These are phyloP conservation scores for Ustilaginoidea virens DNA, from an alignment of 2,329 filamentous ascomycete species.

Conservation along the genomic window DNA sequence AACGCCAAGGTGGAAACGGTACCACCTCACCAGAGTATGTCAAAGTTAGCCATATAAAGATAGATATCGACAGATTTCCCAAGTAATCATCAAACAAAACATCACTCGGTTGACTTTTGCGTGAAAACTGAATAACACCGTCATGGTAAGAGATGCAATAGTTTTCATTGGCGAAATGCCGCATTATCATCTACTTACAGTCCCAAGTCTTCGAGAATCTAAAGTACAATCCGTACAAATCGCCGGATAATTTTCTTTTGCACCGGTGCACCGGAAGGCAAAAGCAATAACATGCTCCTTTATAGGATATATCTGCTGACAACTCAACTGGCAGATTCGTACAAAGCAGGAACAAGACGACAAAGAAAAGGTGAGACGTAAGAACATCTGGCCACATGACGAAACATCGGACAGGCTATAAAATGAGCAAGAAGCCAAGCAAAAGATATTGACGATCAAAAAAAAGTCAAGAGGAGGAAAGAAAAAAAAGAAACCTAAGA, in stretches of 20 bases:
- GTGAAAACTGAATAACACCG: too few species aligned
- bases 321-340: constrained; percentile 6
- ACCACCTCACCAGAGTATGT: too few species aligned
- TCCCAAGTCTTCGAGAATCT: constrained; percentile 13
- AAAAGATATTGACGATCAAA: constrained; percentile 6
- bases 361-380: constrained; percentile 2
- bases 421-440: constrained; percentile 5
- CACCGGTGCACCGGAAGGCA: not conserved
- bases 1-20: too few species aligned
- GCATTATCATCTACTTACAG: constrained; percentile 1
- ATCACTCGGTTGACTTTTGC: too few species aligned
- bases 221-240: constrained; percentile 24
- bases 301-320: constrained; percentile 13
- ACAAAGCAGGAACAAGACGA: constrained; percentile 5
- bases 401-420: constrained; percentile 6
- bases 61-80: too few species aligned
- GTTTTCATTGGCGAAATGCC: constrained; percentile 6
- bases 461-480: constrained; percentile 1
- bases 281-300: constrained; percentile 21
- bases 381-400: constrained; percentile 6
- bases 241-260: constrained; percentile 8
- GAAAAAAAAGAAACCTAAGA: not conserved
- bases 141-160: too few species aligned
- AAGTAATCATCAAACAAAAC: too few species aligned
- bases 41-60: too few species aligned